A percentile compares a stretch with the other conserved stretches of the same genome.
Evolutionary conservation across 2,329 filamentous ascomycete genomes (phyloP).

Genomic region (Neopestalotiopsis sp.): DNA sequence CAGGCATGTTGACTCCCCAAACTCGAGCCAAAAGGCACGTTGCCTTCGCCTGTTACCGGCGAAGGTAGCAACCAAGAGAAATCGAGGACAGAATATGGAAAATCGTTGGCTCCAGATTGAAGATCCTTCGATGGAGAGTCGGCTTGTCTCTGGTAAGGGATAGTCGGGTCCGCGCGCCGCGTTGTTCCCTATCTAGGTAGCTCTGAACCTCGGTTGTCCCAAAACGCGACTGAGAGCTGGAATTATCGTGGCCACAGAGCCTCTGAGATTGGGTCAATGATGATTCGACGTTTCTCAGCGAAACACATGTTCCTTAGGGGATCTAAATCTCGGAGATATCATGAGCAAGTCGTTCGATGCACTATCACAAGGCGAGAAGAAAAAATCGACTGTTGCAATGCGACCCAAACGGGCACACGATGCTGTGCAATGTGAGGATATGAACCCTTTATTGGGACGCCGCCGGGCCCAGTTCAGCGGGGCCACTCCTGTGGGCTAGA

Average conservation of each 20-base stretch:
- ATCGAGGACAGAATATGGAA: not conserved
- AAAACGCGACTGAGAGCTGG: not conserved
- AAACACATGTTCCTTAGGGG: conserved; percentile 3
- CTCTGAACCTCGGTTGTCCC: conserved; percentile 7
- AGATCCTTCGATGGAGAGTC: not conserved
- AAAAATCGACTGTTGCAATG: not conserved
- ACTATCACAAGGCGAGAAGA: not conserved
- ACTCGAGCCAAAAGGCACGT: not conserved
- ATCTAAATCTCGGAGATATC: not conserved
- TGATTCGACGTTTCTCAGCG: not conserved
- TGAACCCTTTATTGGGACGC: not conserved
- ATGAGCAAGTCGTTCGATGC: not conserved
- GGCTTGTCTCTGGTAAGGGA: not conserved
- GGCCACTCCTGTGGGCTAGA: not conserved
- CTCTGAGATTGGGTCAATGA: not conserved
- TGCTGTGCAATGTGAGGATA: not conserved
- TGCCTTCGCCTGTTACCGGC: conserved; percentile 12
- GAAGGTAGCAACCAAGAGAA: conserved; percentile 1
- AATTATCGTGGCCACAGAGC: conserved; percentile 11
- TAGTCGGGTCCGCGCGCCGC: not conserved
- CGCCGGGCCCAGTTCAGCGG: not conserved
- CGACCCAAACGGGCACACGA: not conserved
- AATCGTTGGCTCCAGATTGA: not conserved
- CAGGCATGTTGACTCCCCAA: not conserved
- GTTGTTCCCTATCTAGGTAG: not conserved